phyloP scores from a whole-genome alignment of 164 flowering plant genomes.

The Echeveria elegans region DNA sequence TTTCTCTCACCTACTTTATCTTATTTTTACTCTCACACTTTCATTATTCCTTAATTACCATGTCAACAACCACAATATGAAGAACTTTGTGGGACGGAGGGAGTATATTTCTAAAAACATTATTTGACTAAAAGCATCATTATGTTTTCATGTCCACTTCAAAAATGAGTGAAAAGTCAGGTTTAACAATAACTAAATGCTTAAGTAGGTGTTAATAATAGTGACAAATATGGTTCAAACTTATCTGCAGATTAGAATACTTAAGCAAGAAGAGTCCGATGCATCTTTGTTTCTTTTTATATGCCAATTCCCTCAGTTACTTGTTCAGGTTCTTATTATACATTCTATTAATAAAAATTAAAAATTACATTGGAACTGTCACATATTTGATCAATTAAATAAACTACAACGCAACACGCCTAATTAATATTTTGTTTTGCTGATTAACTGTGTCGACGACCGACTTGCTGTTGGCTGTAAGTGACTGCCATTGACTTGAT shows the following conservation, averaged over 20 bases:
- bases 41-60: too few relatives aligned
- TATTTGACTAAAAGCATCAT: not conserved
- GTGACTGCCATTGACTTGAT: constrained; percentile 6
- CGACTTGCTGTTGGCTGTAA: not conserved
- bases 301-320: not conserved
- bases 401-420: not conserved
- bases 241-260: not conserved
- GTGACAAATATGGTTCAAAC: not conserved
- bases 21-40: too few relatives aligned
- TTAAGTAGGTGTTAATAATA: not conserved
- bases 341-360: not conserved
- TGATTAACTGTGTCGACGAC: not conserved
- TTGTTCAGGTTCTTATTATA: not conserved
- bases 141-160: not conserved
- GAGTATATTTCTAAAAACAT: not conserved
- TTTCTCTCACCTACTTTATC: too few relatives aligned
- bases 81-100: not conserved
- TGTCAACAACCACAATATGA: too few relatives aligned
- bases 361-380: not conserved
- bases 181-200: not conserved
- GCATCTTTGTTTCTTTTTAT: not conserved
- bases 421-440: not conserved
- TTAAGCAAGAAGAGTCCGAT: not conserved
- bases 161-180: not conserved
- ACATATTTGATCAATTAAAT: not conserved